Evolutionary conservation across 306 rosid genomes (phyloP).

Genomic region (Dryas alaskensis): DNA sequence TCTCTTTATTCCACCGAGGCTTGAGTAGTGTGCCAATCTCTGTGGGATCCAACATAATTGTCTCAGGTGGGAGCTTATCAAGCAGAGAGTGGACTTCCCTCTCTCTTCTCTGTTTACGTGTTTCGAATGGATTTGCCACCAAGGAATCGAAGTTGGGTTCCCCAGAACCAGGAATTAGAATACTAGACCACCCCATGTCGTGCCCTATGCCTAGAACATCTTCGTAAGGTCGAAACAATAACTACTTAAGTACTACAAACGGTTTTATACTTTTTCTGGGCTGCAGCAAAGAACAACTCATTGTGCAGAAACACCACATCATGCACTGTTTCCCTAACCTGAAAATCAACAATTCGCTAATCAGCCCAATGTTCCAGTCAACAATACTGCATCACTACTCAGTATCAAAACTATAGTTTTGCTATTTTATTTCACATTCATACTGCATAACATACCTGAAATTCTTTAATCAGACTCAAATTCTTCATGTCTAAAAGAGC

Average conservation of each 20-base stretch:
- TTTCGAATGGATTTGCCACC: constrained; percentile 89
- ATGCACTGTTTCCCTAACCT: constrained; percentile 91
- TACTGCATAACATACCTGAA: constrained; percentile 55
- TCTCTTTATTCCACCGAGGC: constrained; percentile 42
- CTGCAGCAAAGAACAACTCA: constrained; percentile 75
- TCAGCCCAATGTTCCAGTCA: constrained; percentile 11
- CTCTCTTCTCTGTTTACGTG: constrained; percentile 76
- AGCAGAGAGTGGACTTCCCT: constrained; percentile 71
- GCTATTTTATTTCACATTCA: neutral
- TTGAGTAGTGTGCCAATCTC: constrained; percentile 60
- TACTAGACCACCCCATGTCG: constrained; percentile 91
- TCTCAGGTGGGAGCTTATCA: constrained; percentile 82
- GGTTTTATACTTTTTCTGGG: constrained; percentile 74
- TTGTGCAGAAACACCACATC: constrained; percentile 83
- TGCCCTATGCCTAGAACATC: constrained; percentile 86
- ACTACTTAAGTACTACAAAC: constrained; percentile 13
- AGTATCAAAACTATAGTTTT: neutral
- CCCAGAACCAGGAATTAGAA: constrained; percentile 92
- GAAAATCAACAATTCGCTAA: constrained; percentile 31
- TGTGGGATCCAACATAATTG: constrained; percentile 70
- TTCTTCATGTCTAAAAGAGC: constrained; percentile 72
- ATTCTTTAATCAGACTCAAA: constrained; percentile 56
- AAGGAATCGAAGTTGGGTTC: constrained; percentile 85
- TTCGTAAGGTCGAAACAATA: constrained; percentile 80
- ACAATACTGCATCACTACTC: neutral